Evolutionary conservation across 371 early-diverging fungal genomes (phyloP), one percentile per base, ranked within the genome.

Genomic region (Actinomortierella wolfii): DNA sequence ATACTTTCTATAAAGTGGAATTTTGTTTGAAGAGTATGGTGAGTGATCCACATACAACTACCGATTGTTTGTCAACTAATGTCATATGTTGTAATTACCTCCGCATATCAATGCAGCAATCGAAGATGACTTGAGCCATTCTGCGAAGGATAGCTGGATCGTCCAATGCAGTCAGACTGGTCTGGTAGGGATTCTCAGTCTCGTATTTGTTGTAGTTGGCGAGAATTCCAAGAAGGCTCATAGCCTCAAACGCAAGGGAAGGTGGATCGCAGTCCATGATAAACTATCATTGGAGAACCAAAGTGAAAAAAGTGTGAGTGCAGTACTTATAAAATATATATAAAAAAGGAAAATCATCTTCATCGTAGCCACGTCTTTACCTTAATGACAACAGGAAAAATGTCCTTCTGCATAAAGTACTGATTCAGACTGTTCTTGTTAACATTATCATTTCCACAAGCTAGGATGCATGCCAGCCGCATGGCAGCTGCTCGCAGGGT

Each of bases 141-240:
- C 63, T 78, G 67, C 68, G 65, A 21, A 68, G 53, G 20, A 76
- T 62, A 9, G 48, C 45, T 3, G 45, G 54, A 20, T 82, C 71
- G 21, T 65, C 68, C 49, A 76, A 59, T 7, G 55, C 65, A n/a
- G 76, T 44, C 20, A 82, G 58, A 23, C 61, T 63, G 15, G 51
- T 39, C 18, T 80, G 61, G 51, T 83, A 82, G 8, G 78, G 77
- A 54, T 85, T 85, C 49, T 71, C 68, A 23, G 68, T 61, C 63
- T 85, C 85, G 41, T 81, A 79, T 45, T 81, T 85, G 78, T 82
- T 85, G 62, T 85, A 85, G 56, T 81, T 85, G 21, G 82, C 77
- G 46, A 85, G 65, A 57, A 85, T 57, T 2, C 78, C 78, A 53
- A 82, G 61, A 18, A 85, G 48, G 58, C 78, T 78, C 44, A 82